Base-by-base conservation (phyloP, 139 green algal genomes). In the Chlorella sp. region DNA sequence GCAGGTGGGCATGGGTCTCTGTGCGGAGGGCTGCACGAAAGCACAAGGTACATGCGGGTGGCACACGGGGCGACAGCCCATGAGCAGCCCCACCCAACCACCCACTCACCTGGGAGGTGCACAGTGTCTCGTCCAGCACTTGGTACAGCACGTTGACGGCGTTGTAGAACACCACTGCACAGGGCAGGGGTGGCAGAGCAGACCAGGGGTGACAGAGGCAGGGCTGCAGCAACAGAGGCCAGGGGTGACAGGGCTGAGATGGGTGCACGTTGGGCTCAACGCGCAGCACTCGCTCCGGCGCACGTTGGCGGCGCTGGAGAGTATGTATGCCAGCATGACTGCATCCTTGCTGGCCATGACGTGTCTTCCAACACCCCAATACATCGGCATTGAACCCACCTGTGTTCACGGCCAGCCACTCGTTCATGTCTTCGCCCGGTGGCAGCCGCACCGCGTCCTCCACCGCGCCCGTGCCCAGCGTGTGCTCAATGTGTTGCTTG, bases 101-200 rank as follows among this genome's bases (percentile, higher is more conserved):
- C 36, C 19, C 0, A 74, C 17, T 20, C 24, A 81, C 76, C 36
- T 62, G 32, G 0, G 93, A 84, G 26, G 96, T 98, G 91, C 97
- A 99, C 74, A 98, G 98, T 22, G 65, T 81, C 86, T 99, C 97
- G 32, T 92, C 92, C 64, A 99, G 88, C 7, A 95, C 98, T 48
- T 86, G 86, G 85, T 98, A 99, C 41, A 99, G 87, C n/a, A 99
- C 86, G 70, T 90, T 97, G 73, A 98, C 89, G 9, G 98, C 95
- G 81, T 99, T 99, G 93, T 97, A 99, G 78, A 99, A 99, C 26
- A 87, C 79, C 30, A 87, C 83, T 67, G 67, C 32, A n/a, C 11
- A 28, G 17, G n/a, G 38, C 0, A 36, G 26, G 60, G 41, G n/a
- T 36, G 41, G 73, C 43, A 44, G 30, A 36, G 36, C 40, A n/a